Conservation (phyloP, 805 yeast genomes). For the baker's yeast (Saccharomyces cerevisiae) region DNA sequence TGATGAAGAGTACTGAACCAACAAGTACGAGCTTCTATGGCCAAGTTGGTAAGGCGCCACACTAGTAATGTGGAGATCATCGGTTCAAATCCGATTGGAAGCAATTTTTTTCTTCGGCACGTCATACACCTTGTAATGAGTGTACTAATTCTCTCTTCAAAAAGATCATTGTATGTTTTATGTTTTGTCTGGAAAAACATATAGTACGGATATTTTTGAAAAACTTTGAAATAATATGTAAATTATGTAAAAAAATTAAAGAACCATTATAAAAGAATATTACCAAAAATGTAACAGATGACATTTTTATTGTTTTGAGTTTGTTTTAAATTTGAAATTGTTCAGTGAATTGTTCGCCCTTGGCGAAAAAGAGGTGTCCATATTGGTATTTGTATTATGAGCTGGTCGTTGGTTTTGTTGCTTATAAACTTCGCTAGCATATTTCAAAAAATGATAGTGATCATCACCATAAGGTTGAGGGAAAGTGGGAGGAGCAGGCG, state of each 20-base stretch:
- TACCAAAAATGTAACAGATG: neutral
- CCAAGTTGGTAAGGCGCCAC: slow-evolving; percentile 81
- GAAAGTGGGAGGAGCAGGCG: neutral
- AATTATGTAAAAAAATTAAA: neutral
- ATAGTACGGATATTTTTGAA: neutral
- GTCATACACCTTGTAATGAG: no score
- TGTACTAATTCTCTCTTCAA: no score
- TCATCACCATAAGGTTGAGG: neutral
- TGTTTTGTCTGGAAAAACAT: neutral
- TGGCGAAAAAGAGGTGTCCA: neutral
- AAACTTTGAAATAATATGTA: neutral
- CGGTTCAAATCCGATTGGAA: slow-evolving; percentile 70
- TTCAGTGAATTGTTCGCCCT: neutral
- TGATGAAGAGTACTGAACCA: no score
- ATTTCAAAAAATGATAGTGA: neutral
- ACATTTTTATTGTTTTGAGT: neutral
- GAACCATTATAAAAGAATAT: neutral
- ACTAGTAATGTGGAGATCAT: slow-evolving; percentile 84
- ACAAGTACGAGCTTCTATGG: slow-evolving; percentile 39
- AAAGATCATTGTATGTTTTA: no score
- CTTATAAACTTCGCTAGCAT: neutral
- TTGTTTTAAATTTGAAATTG: neutral
- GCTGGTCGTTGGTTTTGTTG: neutral
- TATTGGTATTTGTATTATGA: neutral
- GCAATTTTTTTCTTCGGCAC: slow-evolving; percentile 42